phyloP scores from a whole-genome alignment of 371 early-diverging fungal species.

The Apophysomyces elegans region DNA sequence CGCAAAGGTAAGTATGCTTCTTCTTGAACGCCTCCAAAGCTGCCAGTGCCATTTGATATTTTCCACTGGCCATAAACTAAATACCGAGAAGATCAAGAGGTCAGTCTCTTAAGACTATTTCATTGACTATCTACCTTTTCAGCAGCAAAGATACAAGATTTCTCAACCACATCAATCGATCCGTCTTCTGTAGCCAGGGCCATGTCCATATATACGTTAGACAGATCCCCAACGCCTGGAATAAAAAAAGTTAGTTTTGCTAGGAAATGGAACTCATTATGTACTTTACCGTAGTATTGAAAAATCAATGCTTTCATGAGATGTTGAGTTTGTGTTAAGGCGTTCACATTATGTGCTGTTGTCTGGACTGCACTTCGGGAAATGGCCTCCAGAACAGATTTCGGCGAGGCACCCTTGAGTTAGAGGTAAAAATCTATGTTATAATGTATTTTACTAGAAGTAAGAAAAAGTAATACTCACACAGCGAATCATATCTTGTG shows the following conservation, averaged over 20 bases:
- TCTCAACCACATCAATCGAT: constrained; percentile 34
- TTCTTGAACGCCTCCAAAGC: constrained; percentile 21
- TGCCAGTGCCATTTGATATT: constrained; percentile 29
- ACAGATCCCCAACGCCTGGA: constrained; percentile 24
- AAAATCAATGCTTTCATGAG: constrained; percentile 27
- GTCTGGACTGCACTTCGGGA: constrained; percentile 21
- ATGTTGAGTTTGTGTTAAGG: constrained; percentile 24
- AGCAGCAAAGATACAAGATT: constrained; percentile 27
- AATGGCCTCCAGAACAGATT: constrained; percentile 25
- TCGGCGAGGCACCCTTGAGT: constrained; percentile 24
- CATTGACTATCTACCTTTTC: constrained; percentile 27
- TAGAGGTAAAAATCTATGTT: neutral
- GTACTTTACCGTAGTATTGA: constrained; percentile 28
- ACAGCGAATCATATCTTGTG: constrained; percentile 24
- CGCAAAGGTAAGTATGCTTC: constrained; percentile 30
- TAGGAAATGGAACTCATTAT: neutral
- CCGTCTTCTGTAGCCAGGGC: constrained; percentile 20
- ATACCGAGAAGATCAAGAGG: neutral
- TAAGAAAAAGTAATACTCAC: constrained; percentile 6
- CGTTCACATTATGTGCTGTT: constrained; percentile 26
- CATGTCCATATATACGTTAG: constrained; percentile 26
- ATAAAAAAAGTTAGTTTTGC: neutral
- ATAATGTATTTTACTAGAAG: too few species aligned
- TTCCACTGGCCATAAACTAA: constrained; percentile 31
- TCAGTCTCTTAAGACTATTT: neutral